Base-by-base conservation (phyloP, 1,284 basidiomycete genomes). In the Omphalotus olearius region DNA sequence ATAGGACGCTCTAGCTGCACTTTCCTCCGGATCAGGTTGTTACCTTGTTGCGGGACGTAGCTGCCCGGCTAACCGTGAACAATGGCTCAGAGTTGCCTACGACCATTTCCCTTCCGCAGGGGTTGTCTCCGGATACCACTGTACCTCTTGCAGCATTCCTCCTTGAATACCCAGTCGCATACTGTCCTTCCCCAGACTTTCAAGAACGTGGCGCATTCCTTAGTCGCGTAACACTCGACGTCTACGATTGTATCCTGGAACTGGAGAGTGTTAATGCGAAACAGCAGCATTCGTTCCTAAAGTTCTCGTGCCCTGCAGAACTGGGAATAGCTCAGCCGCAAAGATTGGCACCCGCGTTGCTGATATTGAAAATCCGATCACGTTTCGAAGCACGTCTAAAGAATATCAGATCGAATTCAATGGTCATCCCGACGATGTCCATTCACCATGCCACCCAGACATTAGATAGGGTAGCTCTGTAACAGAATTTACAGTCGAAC, bases 141-240 rank as follows among this genome's bases (percentile, higher is more conserved):
- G 62, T 83, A 37, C 74, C 79, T 30, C 65, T 84, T 1, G 77
- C 80, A 7, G 81, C 73, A 3, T 56, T 79, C 26, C 60, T 83
- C 18, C 71, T 83, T 35, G 81, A 81, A 57, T 84, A 83, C 52
- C 75, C 77, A 7, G 69, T 82, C 6, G 79, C 77, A 14, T 82
- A 82, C 53, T 62, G 74, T 20, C 79, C 80, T n/a, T 36, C 62
- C 2, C 30, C 51, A 2, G 11, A 25, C 9, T 20, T 16, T 10
- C 4, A 26, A 9, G 26, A 56, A 62, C 2, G 62, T 66, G 67
- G 62, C 1, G 56, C 64, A 6, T 78, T 76, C 59, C 66, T 82
- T 18, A 61, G 62, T 37, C 63, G 69, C 20, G 68, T 74, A 1
- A 59, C 68, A 1, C 65, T 83, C 39, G 73, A 79, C 47, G 62